A percentile compares a stretch with the other conserved stretches of the same genome.
phyloP scores from a whole-genome alignment of 1,284 basidiomycete genomes.

The Hypsizygus ulmarius region DNA sequence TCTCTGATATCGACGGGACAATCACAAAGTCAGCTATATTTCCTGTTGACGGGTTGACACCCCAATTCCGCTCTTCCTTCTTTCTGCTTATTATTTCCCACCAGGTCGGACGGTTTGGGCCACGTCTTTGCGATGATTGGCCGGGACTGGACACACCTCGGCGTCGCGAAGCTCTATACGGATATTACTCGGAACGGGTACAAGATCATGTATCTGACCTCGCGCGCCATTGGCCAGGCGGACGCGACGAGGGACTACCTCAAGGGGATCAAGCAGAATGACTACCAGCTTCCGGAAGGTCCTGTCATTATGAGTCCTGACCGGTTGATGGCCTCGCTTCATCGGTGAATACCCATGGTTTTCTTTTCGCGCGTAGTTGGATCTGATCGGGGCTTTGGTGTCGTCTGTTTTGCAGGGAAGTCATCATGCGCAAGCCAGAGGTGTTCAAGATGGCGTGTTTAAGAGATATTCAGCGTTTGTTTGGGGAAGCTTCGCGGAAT shows the following conservation, averaged over 20 bases:
- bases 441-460: slow-evolving; percentile 99
- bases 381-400: neutral
- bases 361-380: neutral
- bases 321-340: slow-evolving; percentile 90
- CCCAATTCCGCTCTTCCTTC: slow-evolving; percentile 6
- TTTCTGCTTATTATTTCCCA: neutral
- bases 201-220: slow-evolving; percentile 98
- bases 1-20: slow-evolving; percentile 99
- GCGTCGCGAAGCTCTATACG: slow-evolving; percentile 97
- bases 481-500: slow-evolving; percentile 68
- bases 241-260: slow-evolving; percentile 97
- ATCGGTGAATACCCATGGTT: slow-evolving; percentile 59
- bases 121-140: slow-evolving; percentile 99
- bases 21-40: slow-evolving; percentile 83
- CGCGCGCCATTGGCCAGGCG: slow-evolving; percentile 96
- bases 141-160: slow-evolving; percentile 98
- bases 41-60: neutral
- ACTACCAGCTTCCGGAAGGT: slow-evolving; percentile 94
- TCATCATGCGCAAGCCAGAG: slow-evolving; percentile 98
- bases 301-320: slow-evolving; percentile 99
- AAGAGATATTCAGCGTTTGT: slow-evolving; percentile 92
- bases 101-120: slow-evolving; percentile 92
- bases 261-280: slow-evolving; percentile 92
- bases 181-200: slow-evolving; percentile 97
- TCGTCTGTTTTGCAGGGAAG: slow-evolving; percentile 60